A percentile compares a stretch with the other conserved stretches of the same genome.
Conservation (phyloP, 2,329 filamentous ascomycete genomes). For the Lecanosticta acicola region DNA sequence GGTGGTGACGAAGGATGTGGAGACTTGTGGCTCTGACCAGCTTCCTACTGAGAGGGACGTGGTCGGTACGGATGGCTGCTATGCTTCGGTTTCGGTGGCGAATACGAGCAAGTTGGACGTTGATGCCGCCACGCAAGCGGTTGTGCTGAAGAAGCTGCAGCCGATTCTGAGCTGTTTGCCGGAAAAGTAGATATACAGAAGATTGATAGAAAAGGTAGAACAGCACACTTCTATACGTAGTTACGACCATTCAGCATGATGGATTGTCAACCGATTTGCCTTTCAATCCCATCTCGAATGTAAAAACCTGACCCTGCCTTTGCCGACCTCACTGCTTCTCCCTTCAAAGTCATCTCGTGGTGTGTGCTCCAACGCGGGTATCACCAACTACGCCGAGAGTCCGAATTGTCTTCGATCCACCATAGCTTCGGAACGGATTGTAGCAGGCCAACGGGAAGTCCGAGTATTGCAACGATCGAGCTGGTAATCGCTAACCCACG, state of each 20-base stretch:
- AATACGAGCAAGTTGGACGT: constrained; percentile 57
- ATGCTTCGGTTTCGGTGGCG: constrained; percentile 59
- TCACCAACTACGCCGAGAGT: constrained; percentile 13
- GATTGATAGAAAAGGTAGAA: no score
- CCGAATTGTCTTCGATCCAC: constrained; percentile 10
- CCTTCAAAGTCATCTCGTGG: constrained; percentile 15
- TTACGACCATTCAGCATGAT: background rate
- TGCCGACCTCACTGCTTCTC: background rate
- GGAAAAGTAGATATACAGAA: constrained; percentile 1
- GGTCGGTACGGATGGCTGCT: constrained; percentile 49
- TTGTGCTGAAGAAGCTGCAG: constrained; percentile 49
- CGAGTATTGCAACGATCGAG: background rate
- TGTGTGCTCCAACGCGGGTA: constrained; percentile 20
- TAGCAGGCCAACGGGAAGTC: constrained; percentile 7
- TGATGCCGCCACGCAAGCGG: constrained; percentile 45
- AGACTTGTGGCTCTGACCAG: constrained; percentile 50
- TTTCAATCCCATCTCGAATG: background rate
- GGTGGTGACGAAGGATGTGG: constrained; percentile 46
- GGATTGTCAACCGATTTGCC: background rate
- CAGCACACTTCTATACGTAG: no score
- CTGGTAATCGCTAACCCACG: background rate
- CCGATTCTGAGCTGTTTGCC: constrained; percentile 46
- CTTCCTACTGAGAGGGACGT: constrained; percentile 58
- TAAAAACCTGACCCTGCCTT: background rate
- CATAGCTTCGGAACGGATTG: constrained; percentile 8